Base-by-base conservation (phyloP, 495 filamentous ascomycete genomes). In the Xylaria grammica region DNA sequence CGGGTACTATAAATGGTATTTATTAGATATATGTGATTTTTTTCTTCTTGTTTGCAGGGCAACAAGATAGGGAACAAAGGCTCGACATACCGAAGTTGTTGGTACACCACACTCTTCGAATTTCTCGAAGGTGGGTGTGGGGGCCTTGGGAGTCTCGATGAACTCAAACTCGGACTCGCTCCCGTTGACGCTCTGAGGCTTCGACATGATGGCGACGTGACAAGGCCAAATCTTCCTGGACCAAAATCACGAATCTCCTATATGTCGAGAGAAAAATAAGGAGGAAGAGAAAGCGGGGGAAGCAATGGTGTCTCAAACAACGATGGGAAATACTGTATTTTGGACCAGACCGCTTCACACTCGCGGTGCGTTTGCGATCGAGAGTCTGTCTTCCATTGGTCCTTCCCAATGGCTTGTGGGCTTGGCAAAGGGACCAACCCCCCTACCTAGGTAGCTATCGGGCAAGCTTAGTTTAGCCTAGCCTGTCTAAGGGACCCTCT, bases 91-190 rank as follows among this genome's bases (percentile, higher is more conserved):
- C 62, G 85, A 83, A 40, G 91, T 93, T 17, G 87, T 88, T 67
- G 81, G 79, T 36, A 95, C 90, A 73, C 92, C 91, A 74, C 87
- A 92, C 44, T 90, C 85, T 63, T 88, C 81, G 53, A 79, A 77
- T 77, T 82, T 82, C 77, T 83, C 72, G 73, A 86, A 79, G 71
- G 82, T 74, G 58, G 87, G 73, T 64, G 82, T 78, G 36, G 83
- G 80, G 58, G 85, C 84, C 67, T 87, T 84, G 11, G 91, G 91
- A 74, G 91, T 96, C 70, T 90, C 81, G 73, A 94, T 86, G 73
- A 90, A 94, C 72, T 91, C 86, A 74, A 93, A 89, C 68, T 88
- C 83, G 63, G 79, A 76, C 75, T 82, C 80, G 68, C 75, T 81
- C 72, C 77, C 81, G 60, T 80, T 81, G 74, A 78, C 79, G 69